Evolutionary conservation across 2,329 filamentous ascomycete species (phyloP), one percentile per base, ranked within the genome.

Genomic region (Neoarthrinium moseri): DNA sequence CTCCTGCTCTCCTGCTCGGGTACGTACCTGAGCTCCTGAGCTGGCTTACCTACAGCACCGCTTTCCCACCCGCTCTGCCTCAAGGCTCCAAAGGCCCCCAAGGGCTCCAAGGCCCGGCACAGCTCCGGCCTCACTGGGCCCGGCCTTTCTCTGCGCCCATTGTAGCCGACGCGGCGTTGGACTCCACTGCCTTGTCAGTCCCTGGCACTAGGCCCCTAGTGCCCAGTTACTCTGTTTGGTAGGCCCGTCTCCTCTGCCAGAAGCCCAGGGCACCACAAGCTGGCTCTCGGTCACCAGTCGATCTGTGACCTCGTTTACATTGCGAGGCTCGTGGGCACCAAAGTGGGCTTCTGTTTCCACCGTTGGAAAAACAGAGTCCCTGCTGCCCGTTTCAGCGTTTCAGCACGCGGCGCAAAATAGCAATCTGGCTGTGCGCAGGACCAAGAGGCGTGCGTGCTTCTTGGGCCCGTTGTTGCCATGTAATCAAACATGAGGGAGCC

Each of bases 221-320:
- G n/a, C n/a, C n/a, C n/a, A n/a, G n/a, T n/a, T n/a, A n/a, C n/a
- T n/a, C n/a, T n/a, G n/a, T n/a, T n/a, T n/a, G n/a, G n/a, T n/a
- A n/a, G n/a, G n/a, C n/a, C n/a, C n/a, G n/a, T n/a, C n/a, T n/a
- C n/a, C n/a, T n/a, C n/a, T n/a, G n/a, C n/a, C n/a, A n/a, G n/a
- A n/a, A n/a, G n/a, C n/a, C n/a, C n/a, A n/a, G n/a, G n/a, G n/a
- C n/a, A n/a, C n/a, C n/a, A n/a, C n/a, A n/a, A n/a, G n/a, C n/a
- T n/a, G n/a, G n/a, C n/a, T n/a, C n/a, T n/a, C 8, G 26, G 26
- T 29, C 26, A 8, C 26, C 35, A 11, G n/a, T 43, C 39, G 29
- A 34, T 43, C 39, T 40, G 37, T 40, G 37, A 40, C 37, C 37
- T 29, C 37, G 37, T 40, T n/a, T n/a, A n/a, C n/a, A n/a, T n/a